Base-by-base conservation (phyloP, 2,329 filamentous ascomycete species). In the Diaporthe vexans region DNA sequence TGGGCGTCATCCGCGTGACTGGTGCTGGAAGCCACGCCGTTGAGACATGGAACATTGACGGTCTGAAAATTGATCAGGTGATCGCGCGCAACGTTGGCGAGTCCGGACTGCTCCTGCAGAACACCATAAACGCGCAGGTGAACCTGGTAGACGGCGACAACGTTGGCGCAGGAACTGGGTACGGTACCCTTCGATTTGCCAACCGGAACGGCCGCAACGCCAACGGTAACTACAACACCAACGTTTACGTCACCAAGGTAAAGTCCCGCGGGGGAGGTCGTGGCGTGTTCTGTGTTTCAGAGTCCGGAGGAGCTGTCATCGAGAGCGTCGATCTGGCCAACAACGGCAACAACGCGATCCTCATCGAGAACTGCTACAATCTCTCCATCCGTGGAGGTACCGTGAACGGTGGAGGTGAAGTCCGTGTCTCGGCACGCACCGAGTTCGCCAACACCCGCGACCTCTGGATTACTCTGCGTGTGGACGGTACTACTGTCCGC, bases 281-380 rank as follows among this genome's bases (percentile, higher is more conserved):
- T 2, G 89, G 89, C 8, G 77, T 91, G 75, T 91, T 90, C 80
- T 91, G 89, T 72, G 89, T 91, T 1, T 90, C 88, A 0, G 82
- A 87, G 77, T 90, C 88, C 0, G 89, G 89, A 0, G 89, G 82
- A n/a, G 87, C 83, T 2, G 85, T 84, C 11, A 91, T 91, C 72
- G 80, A 79, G 11, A 82, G 76, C 6, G 81, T 90, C 24, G 88
- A 90, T 76, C 82, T 91, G 1, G 84, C 87, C 0, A 81, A 82
- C 76, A 91, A 90, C 63, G 88, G 85, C 0, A 89, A 88, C 78
- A 90, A 91, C 73, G 86, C 89, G 0, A 84, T 91, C 26, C 82
- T 91, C 1, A 87, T 91, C 37, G 89, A 91, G 83, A 91, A 91
- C 80, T 91, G 89, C 81, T 90, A 91, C 79, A 88, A 88, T 69